A percentile compares a stretch with the other conserved stretches of the same genome.
These are phyloP conservation scores for Suillus brevipes DNA, from an alignment of 768 basidiomycete species.

Conservation along the genomic window DNA sequence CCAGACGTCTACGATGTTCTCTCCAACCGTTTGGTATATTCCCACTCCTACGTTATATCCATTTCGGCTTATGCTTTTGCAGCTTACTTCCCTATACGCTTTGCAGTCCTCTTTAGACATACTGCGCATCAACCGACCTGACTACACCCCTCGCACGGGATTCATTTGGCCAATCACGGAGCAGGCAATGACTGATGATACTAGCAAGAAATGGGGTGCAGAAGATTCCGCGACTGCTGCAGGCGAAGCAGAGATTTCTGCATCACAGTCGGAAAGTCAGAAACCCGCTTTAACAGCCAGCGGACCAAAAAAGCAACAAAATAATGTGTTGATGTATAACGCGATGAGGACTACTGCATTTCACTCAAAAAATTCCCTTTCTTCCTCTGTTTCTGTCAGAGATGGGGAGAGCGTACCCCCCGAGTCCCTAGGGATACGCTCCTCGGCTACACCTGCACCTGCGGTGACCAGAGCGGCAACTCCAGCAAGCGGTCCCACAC, in stretches of 20 bases:
- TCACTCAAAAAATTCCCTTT: slow-evolving; percentile 59
- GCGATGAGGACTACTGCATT: slow-evolving; percentile 80
- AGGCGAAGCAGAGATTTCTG: slow-evolving; percentile 17
- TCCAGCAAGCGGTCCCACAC: slow-evolving; percentile 37
- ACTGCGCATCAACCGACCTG: slow-evolving; percentile 72
- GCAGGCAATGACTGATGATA: slow-evolving; percentile 43
- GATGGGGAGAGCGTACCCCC: slow-evolving; percentile 30
- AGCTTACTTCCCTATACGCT: slow-evolving; percentile 70
- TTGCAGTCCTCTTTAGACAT: slow-evolving; percentile 77
- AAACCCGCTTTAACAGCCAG: slow-evolving; percentile 24
- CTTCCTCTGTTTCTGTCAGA: slow-evolving; percentile 37
- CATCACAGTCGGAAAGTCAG: slow-evolving; percentile 23
- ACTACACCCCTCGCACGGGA: slow-evolving; percentile 80
- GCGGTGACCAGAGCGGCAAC: slow-evolving; percentile 25
- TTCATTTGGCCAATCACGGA: slow-evolving; percentile 85
- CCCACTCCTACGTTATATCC: slow-evolving; percentile 19
- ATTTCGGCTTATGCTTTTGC: neutral
- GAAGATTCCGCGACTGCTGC: slow-evolving; percentile 25
- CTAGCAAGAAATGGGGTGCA: slow-evolving; percentile 42
- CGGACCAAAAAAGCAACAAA: slow-evolving; percentile 58
- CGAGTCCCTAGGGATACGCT: slow-evolving; percentile 27
- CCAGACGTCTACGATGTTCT: slow-evolving; percentile 83
- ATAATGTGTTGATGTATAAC: slow-evolving; percentile 65
- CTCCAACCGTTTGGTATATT: slow-evolving; percentile 75
- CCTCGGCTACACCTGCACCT: slow-evolving; percentile 41